A percentile compares a stretch with the other conserved stretches of the same genome.
Evolutionary conservation across 1,284 basidiomycete species (phyloP).

Genomic region (Macrocybe sp.): DNA sequence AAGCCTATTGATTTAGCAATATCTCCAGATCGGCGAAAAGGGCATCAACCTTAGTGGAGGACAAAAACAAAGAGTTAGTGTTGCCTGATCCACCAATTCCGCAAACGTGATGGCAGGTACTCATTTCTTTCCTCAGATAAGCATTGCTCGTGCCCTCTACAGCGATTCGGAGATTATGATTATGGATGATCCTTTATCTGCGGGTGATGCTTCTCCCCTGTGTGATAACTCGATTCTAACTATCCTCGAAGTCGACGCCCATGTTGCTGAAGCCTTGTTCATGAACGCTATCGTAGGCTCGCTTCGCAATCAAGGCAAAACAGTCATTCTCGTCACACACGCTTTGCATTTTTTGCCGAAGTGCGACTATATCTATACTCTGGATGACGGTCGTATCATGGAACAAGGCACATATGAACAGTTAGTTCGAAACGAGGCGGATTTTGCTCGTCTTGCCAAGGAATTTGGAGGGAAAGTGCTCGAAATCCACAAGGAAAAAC

Average conservation of each 20-base stretch:
- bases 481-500: conserved; percentile 13
- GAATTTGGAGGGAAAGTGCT: conserved; percentile 56
- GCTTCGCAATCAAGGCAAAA: conserved; percentile 55
- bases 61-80: conserved; percentile 49
- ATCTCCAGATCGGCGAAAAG: conserved; percentile 55
- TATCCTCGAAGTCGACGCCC: conserved; percentile 49
- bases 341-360: conserved; percentile 69
- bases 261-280: conserved; percentile 68
- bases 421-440: conserved; percentile 47
- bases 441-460: conserved; percentile 56
- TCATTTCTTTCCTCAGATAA: conserved; percentile 35
- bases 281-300: conserved; percentile 55
- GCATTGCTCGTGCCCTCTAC: conserved; percentile 73
- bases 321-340: conserved; percentile 69
- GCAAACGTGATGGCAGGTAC: neutral
- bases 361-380: conserved; percentile 62
- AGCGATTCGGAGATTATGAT: conserved; percentile 66
- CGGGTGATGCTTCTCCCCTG: conserved; percentile 34
- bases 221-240: neutral
- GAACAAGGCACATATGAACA: conserved; percentile 64
- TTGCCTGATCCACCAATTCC: neutral
- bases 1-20: conserved; percentile 7
- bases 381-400: conserved; percentile 52
- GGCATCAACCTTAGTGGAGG: conserved; percentile 56
- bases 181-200: conserved; percentile 74